Evolutionary conservation across 345 rosid genomes (phyloP).

Genomic region (Eucalyptus caleyi): DNA sequence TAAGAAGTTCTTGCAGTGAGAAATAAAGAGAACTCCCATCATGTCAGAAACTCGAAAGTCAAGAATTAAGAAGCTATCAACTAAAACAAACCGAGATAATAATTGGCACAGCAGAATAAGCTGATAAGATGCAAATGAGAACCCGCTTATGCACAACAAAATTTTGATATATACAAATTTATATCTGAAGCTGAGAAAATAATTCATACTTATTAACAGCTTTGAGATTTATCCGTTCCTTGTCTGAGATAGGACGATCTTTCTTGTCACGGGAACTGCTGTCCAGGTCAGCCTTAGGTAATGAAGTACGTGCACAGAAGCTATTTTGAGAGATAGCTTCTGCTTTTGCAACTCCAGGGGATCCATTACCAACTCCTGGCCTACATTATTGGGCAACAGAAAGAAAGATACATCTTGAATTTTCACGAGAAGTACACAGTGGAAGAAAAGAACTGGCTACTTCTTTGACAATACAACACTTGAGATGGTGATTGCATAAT

Average conservation of each 20-base stretch:
- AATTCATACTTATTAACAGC: slow-evolving; percentile 63
- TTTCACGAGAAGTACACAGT: background rate
- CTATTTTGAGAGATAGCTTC: slow-evolving; percentile 52
- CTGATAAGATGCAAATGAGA: background rate
- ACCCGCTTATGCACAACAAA: background rate
- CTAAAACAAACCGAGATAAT: background rate
- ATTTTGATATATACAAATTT: background rate
- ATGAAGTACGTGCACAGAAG: slow-evolving; percentile 45
- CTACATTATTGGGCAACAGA: slow-evolving; percentile 25
- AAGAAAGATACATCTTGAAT: background rate
- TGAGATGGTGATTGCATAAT: background rate
- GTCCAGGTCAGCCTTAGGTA: slow-evolving; percentile 56
- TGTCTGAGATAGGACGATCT: slow-evolving; percentile 65
- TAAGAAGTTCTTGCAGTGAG: background rate
- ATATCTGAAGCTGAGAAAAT: background rate
- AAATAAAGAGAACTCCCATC: background rate
- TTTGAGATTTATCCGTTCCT: slow-evolving; percentile 71
- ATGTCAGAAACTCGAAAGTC: background rate
- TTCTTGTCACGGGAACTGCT: slow-evolving; percentile 55
- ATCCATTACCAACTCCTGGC: slow-evolving; percentile 61
- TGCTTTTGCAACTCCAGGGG: slow-evolving; percentile 55
- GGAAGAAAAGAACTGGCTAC: background rate
- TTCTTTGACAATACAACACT: background rate
- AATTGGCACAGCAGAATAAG: background rate
- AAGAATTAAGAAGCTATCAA: background rate